Evolutionary conservation across 768 basidiomycete species (phyloP), one percentile per base, ranked within the genome.

Genomic region (Lactarius psammicola): DNA sequence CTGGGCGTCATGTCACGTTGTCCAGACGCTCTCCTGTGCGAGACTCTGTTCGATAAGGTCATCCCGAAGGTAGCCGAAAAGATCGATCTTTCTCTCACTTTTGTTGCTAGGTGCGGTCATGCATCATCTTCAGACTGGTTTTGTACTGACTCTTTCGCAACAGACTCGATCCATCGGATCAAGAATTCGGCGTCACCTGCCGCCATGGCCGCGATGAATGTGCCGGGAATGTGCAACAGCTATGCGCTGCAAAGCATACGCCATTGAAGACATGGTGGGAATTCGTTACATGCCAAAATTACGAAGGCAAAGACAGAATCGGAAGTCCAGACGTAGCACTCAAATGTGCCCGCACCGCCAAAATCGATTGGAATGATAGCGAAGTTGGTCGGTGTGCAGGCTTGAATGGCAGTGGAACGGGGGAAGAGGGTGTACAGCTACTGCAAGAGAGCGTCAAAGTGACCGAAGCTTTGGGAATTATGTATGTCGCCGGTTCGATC

Each of bases 221-320:
- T 72, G 85, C 85, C 17, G 95, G 92, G 51, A 94, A 96, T 77
- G 85, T 94, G 20, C 90, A 97, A 65, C 87, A 97, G 73, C 80
- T 97, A 31, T 98, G 95, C 75, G 89, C 82, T 34, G 79, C 82
- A 62, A 85, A 86, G 73, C 80, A 91, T 67, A 78, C 82, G 28
- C 76, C 81, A 28, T 76, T 78, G 46, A 69, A 75, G n/a, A 78
- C 77, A 26, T 94, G 91, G 90, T 95, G 93, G 94, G 77, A 84
- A 59, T 95, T 93, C 70, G 79, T 94, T 26, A 86, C 85, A 65
- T 95, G 94, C 75, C 84, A 92, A 72, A 93, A 94, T 74, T 87
- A 80, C 69, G 80, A 85, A 69, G 88, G 85, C n/a, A 68, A 80
- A 9, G 78, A 81, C 28, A 77, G 81, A 34, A 85, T 96, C 55